Conservation (phyloP, 257 asterid genomes). For the Solanum habrochaites region DNA sequence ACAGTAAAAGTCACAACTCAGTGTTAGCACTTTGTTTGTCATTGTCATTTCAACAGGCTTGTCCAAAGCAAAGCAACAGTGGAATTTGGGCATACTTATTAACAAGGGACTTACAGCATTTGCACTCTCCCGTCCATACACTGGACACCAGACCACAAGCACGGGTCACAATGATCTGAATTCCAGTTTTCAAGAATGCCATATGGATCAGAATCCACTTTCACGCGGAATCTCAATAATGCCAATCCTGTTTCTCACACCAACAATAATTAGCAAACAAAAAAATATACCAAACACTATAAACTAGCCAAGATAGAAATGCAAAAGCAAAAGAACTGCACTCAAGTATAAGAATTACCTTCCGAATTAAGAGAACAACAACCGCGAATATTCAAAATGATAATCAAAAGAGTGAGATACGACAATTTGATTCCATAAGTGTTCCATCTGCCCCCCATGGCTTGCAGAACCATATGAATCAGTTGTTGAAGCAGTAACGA, state of each 20-base stretch:
- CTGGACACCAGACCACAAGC: conserved; percentile 73
- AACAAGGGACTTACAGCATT: conserved; percentile 46
- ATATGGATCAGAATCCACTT: conserved; percentile 52
- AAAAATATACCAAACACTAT: not conserved
- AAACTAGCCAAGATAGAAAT: not conserved
- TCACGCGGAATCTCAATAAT: conserved; percentile 52
- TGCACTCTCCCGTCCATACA: conserved; percentile 62
- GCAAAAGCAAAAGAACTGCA: not conserved
- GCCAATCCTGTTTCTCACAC: conserved; percentile 45
- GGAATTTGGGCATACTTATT: not conserved
- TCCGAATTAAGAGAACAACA: conserved; percentile 49
- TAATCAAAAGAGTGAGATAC: conserved; percentile 30
- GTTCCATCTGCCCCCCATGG: conserved; percentile 67
- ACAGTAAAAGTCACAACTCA: not conserved
- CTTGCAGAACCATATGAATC: conserved; percentile 28
- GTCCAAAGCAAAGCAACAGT: not conserved
- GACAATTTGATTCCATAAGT: conserved; percentile 31
- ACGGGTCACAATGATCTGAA: conserved; percentile 48
- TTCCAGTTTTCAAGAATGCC: conserved; percentile 66
- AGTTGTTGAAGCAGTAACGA: conserved; percentile 38
- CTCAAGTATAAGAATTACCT: conserved; percentile 33
- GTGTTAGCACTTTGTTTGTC: not conserved
- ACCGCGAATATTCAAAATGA: conserved; percentile 27
- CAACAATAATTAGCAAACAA: not conserved
- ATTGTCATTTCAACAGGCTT: not conserved